These are phyloP conservation scores for Paracoccidioides brasiliensis DNA, from an alignment of 2,329 filamentous ascomycete genomes.

Conservation along the genomic window DNA sequence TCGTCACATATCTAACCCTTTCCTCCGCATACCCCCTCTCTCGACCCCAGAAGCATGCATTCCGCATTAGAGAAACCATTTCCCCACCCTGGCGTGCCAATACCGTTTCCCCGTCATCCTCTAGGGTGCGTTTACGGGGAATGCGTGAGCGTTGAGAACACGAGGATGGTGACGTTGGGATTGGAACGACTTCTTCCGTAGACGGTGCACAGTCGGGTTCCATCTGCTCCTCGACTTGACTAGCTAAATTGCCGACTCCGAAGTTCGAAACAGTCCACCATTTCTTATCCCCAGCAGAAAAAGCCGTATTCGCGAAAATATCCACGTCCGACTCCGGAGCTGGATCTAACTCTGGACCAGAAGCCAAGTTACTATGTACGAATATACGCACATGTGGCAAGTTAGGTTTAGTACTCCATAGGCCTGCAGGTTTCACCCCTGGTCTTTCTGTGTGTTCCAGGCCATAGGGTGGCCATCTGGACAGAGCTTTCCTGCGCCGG, in stretches of 20 bases:
- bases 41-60: constrained; percentile 32
- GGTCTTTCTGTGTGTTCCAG: constrained; percentile 22
- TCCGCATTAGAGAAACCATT: constrained; percentile 29
- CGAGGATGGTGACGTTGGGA: too few species aligned
- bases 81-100: constrained; percentile 27
- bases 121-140: not conserved
- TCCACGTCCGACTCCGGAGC: not conserved
- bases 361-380: constrained; percentile 5
- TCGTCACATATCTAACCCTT: constrained; percentile 18
- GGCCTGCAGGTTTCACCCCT: constrained; percentile 7
- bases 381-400: constrained; percentile 24
- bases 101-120: constrained; percentile 15
- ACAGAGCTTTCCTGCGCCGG: constrained; percentile 25
- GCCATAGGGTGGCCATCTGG: constrained; percentile 28
- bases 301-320: not conserved
- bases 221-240: not conserved
- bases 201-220: not conserved
- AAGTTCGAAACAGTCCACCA: not conserved
- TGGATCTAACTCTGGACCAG: not conserved
- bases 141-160: not conserved
- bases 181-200: not conserved
- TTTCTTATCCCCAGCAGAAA: not conserved
- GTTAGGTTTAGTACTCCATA: constrained; percentile 14
- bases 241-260: not conserved
- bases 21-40: constrained; percentile 28